These are phyloP conservation scores for Panaeolus papilionaceus DNA, from an alignment of 768 basidiomycete genomes.

Conservation along the genomic window DNA sequence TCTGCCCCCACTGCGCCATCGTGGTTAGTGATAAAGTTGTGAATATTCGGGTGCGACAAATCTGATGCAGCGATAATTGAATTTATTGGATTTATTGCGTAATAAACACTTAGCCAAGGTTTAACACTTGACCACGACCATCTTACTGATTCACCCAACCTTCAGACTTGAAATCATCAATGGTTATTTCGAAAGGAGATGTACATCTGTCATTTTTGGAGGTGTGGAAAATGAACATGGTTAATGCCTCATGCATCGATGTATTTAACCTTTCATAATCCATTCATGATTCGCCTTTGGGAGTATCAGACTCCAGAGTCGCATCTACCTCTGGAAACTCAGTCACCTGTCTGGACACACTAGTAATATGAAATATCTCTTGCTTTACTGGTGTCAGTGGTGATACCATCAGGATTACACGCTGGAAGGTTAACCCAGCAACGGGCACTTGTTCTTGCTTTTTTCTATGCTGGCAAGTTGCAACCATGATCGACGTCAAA, in stretches of 20 bases:
- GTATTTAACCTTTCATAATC: conserved; percentile 8
- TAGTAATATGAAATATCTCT: background rate
- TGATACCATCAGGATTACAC: background rate
- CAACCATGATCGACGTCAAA: background rate
- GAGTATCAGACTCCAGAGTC: background rate
- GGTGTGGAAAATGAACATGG: background rate
- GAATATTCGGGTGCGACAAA: conserved; percentile 28
- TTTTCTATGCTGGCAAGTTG: background rate
- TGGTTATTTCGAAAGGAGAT: background rate
- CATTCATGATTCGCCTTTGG: conserved; percentile 10
- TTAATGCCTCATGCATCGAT: conserved; percentile 3
- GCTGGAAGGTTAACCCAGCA: background rate
- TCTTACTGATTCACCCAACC: background rate
- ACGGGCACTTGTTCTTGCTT: background rate
- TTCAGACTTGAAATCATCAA: background rate
- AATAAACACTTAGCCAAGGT: conserved; percentile 4
- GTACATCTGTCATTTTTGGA: background rate
- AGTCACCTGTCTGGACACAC: background rate
- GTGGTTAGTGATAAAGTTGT: conserved; percentile 36
- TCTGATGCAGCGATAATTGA: conserved; percentile 14
- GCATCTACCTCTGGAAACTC: background rate
- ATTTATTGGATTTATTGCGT: conserved; percentile 21
- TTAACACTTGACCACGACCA: background rate
- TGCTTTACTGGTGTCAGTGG: background rate
- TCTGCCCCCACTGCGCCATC: conserved; percentile 82